A percentile compares a stretch with the other conserved stretches of the same genome.
Evolutionary conservation across 2,329 filamentous ascomycete species (phyloP).

Genomic region (Fusarium neocosmosporiellum): DNA sequence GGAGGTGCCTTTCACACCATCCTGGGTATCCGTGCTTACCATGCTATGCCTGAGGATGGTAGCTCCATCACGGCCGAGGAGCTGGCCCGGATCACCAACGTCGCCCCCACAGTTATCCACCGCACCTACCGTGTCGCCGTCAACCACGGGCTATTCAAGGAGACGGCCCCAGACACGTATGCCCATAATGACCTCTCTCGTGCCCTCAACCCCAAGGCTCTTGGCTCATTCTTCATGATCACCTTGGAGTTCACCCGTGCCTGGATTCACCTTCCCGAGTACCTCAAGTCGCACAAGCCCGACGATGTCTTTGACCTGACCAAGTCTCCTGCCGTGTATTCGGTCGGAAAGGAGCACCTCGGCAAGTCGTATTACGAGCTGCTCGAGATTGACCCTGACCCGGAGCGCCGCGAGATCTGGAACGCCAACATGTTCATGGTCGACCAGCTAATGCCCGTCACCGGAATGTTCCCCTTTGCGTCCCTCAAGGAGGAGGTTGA

Average conservation of each 20-base stretch:
- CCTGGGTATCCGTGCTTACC: constrained; percentile 40
- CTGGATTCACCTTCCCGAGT: constrained; percentile 43
- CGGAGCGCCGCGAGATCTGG: constrained; percentile 47
- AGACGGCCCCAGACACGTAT: constrained; percentile 46
- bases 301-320: constrained; percentile 46
- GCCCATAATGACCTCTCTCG: constrained; percentile 48
- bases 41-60: constrained; percentile 42
- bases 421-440: constrained; percentile 47
- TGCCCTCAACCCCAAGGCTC: constrained; percentile 40
- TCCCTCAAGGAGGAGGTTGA: constrained; percentile 45
- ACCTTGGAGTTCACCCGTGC: constrained; percentile 46
- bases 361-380: constrained; percentile 51
- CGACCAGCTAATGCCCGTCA: constrained; percentile 48
- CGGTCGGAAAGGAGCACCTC: constrained; percentile 45
- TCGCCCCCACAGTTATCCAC: constrained; percentile 46
- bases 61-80: constrained; percentile 35
- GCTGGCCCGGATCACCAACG: constrained; percentile 40
- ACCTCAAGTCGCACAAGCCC: constrained; percentile 46
- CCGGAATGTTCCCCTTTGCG: constrained; percentile 51
- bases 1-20: constrained; percentile 44
- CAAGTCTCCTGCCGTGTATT: constrained; percentile 49
- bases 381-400: constrained; percentile 44
- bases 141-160: constrained; percentile 45
- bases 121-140: constrained; percentile 47
- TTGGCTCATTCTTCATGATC: constrained; percentile 48